Conservation (phyloP, 768 basidiomycete genomes). For the Hygrocybe punicea region DNA sequence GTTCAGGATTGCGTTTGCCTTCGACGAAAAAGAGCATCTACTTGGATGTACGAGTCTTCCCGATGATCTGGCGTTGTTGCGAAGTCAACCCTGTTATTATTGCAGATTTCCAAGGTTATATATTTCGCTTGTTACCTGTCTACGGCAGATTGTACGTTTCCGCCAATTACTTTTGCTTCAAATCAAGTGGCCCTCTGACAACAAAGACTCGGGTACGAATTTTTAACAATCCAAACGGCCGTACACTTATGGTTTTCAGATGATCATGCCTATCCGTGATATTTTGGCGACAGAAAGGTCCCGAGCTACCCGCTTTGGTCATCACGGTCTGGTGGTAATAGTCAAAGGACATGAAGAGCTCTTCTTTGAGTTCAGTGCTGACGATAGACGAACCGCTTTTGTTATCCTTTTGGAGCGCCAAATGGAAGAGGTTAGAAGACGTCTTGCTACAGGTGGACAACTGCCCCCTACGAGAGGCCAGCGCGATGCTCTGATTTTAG, state of each 20-base stretch:
- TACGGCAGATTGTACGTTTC: constrained; percentile 88
- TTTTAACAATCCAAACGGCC: constrained; percentile 1
- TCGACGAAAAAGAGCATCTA: constrained; percentile 81
- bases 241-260: constrained; percentile 45
- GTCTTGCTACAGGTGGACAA: constrained; percentile 45
- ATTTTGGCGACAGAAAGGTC: constrained; percentile 80
- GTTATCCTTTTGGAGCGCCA: constrained; percentile 71
- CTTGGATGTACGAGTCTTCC: constrained; percentile 71
- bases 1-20: constrained; percentile 78
- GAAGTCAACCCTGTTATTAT: constrained; percentile 7
- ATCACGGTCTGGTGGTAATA: constrained; percentile 84
- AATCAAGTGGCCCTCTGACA: constrained; percentile 76
- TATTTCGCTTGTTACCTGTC: constrained; percentile 86
- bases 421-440: constrained; percentile 65
- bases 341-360: constrained; percentile 96
- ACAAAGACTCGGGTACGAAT: constrained; percentile 74
- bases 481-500: constrained; percentile 73
- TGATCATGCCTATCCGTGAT: constrained; percentile 91
- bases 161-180: constrained; percentile 92
- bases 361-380: constrained; percentile 89
- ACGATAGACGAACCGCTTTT: constrained; percentile 78
- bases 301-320: constrained; percentile 85
- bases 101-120: constrained; percentile 85
- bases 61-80: not conserved
- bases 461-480: constrained; percentile 48